These are phyloP conservation scores for Neonectria neomacrospora DNA, from an alignment of 2,329 filamentous ascomycete genomes.

Conservation along the genomic window DNA sequence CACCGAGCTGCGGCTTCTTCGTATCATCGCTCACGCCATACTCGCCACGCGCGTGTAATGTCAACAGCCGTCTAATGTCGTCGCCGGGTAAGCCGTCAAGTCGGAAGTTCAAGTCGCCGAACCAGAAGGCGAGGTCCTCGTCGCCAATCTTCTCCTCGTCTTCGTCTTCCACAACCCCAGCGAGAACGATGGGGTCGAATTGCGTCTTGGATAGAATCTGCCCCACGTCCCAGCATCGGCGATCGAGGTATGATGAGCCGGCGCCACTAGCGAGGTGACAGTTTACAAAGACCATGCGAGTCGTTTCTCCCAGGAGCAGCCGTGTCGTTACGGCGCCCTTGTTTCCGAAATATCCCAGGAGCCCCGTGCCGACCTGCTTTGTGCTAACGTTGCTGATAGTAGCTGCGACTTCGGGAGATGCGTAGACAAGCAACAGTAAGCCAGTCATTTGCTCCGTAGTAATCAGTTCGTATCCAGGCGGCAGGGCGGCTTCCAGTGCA, in stretches of 20 bases:
- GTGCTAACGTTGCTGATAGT: constrained; percentile 86
- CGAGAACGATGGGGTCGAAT: constrained; percentile 78
- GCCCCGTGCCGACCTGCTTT: constrained; percentile 84
- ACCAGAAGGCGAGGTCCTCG: constrained; percentile 95
- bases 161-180: constrained; percentile 73
- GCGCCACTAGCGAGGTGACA: constrained; percentile 89
- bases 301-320: constrained; percentile 88
- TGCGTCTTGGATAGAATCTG: constrained; percentile 81
- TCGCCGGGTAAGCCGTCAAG: constrained; percentile 88
- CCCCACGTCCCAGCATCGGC: constrained; percentile 88
- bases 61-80: constrained; percentile 86
- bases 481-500: constrained; percentile 78
- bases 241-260: constrained; percentile 79
- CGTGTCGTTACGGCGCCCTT: constrained; percentile 89
- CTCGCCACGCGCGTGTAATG: constrained; percentile 83
- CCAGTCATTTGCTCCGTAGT: constrained; percentile 88
- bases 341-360: constrained; percentile 95
- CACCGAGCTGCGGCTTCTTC: constrained; percentile 53
- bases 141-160: constrained; percentile 77
- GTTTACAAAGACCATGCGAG: constrained; percentile 89
- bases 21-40: constrained; percentile 67
- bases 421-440: constrained; percentile 85
- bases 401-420: constrained; percentile 77
- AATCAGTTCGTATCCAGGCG: constrained; percentile 79
- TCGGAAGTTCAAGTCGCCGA: constrained; percentile 95